Percentiles rank a stretch among this genome's conserved stretches.
Conservation (phyloP, 768 basidiomycete species). For the Lentinula sp. region DNA sequence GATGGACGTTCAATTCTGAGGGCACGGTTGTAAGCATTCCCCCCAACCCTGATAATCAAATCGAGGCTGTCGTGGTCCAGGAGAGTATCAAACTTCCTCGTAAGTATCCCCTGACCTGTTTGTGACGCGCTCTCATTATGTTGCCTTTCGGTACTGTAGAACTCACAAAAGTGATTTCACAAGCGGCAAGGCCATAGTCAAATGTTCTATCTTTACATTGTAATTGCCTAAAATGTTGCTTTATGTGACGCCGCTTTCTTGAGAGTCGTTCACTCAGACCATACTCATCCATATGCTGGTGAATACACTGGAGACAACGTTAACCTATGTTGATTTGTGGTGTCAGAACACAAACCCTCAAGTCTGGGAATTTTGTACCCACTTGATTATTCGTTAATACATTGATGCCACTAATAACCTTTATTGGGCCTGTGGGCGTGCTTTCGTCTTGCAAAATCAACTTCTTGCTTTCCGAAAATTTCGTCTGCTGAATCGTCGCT, state of each 20-base stretch:
- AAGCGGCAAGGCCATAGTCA: constrained; percentile 53
- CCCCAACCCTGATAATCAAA: constrained; percentile 83
- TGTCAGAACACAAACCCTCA: constrained; percentile 6
- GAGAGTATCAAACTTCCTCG: constrained; percentile 79
- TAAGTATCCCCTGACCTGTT: constrained; percentile 31
- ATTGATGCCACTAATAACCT: constrained; percentile 58
- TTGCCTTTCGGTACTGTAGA: constrained; percentile 33
- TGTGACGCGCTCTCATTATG: background rate
- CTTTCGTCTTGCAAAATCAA: constrained; percentile 57
- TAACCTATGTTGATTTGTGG: constrained; percentile 23
- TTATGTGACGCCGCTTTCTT: background rate
- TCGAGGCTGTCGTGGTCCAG: constrained; percentile 79
- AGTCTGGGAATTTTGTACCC: constrained; percentile 12
- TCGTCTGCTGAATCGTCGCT: constrained; percentile 78
- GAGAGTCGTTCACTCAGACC: background rate
- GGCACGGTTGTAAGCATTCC: constrained; percentile 62
- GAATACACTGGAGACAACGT: constrained; percentile 32
- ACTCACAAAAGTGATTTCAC: constrained; percentile 69
- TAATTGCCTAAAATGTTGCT: constrained; percentile 3
- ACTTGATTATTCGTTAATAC: constrained; percentile 85
- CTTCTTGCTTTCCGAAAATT: constrained; percentile 58
- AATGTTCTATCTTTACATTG: constrained; percentile 1
- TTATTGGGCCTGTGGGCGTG: constrained; percentile 19
- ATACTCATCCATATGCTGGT: constrained; percentile 10
- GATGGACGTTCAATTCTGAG: constrained; percentile 55